These are phyloP conservation scores for Chenopodium album DNA, from an alignment of 148 eudicot genomes.

Conservation along the genomic window DNA sequence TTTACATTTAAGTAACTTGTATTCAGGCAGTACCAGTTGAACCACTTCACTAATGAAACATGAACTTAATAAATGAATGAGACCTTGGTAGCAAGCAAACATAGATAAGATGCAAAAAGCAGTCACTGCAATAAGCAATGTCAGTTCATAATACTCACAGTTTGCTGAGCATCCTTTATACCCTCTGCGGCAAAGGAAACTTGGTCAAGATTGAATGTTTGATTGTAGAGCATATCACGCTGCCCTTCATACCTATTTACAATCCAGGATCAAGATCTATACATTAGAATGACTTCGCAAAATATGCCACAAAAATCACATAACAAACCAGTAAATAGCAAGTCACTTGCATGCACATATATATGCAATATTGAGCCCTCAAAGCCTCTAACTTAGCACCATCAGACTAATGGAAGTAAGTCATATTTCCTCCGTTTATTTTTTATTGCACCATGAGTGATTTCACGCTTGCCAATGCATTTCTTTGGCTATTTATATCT, in stretches of 20 bases:
- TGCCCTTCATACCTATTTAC: slow-evolving; percentile 92
- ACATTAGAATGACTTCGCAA: background rate
- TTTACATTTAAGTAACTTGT: background rate
- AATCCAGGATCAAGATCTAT: background rate
- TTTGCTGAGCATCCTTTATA: slow-evolving; percentile 96
- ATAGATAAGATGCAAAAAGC: background rate
- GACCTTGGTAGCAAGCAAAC: background rate
- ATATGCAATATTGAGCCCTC: background rate
- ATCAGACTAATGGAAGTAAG: background rate
- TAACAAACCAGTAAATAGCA: background rate
- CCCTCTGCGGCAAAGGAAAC: slow-evolving; percentile 95
- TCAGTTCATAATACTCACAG: slow-evolving; percentile 51
- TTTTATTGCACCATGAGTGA: too few species aligned
- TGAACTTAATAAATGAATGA: background rate
- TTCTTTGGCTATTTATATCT: too few species aligned
- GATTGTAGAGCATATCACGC: slow-evolving; percentile 96
- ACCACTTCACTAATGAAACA: background rate
- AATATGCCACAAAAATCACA: background rate
- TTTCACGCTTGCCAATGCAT: too few species aligned
- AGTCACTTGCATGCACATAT: background rate
- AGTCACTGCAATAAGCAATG: background rate
- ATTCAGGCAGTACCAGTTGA: background rate
- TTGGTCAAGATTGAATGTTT: slow-evolving; percentile 95
- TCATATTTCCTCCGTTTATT: background rate
- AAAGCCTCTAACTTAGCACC: background rate